Percentiles rank a stretch among this genome's conserved stretches.
Conservation (phyloP, 306 rosid species). For the Arachis stenosperma region DNA sequence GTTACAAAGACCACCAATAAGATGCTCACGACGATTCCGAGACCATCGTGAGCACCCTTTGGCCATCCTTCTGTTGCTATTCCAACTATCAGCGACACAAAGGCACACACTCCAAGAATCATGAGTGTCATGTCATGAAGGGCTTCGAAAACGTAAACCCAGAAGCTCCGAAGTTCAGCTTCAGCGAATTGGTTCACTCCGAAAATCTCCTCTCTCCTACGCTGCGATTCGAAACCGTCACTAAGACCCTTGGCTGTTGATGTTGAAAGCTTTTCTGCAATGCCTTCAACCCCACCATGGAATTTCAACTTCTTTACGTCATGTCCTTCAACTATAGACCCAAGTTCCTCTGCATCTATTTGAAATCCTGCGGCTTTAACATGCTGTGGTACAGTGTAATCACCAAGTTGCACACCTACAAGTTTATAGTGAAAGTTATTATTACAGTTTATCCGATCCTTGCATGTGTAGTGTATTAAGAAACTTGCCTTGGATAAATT, state of each 20-base stretch:
- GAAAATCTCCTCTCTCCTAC: slow-evolving; percentile 55
- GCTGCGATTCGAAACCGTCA: slow-evolving; percentile 46
- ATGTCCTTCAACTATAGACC: slow-evolving; percentile 82
- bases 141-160: slow-evolving; percentile 84
- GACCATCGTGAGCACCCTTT: slow-evolving; percentile 93
- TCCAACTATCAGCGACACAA: slow-evolving; percentile 80
- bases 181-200: slow-evolving; percentile 85
- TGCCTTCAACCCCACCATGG: slow-evolving; percentile 76
- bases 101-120: slow-evolving; percentile 87
- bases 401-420: slow-evolving; percentile 76
- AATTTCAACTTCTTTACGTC: slow-evolving; percentile 75
- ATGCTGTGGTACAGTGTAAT: slow-evolving; percentile 69
- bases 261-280: slow-evolving; percentile 72
- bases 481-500: slow-evolving; percentile 76
- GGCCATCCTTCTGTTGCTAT: slow-evolving; percentile 92
- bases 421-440: slow-evolving; percentile 31
- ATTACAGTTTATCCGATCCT: neutral
- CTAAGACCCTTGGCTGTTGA: slow-evolving; percentile 61
- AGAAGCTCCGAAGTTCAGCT: slow-evolving; percentile 71
- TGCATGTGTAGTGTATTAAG: neutral
- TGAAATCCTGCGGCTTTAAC: slow-evolving; percentile 80
- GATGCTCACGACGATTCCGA: slow-evolving; percentile 93
- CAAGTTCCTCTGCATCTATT: slow-evolving; percentile 85
- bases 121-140: slow-evolving; percentile 95
- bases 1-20: slow-evolving; percentile 87